phyloP scores from a whole-genome alignment of 352 stramenopile species.

The Globisporangium lucens region DNA sequence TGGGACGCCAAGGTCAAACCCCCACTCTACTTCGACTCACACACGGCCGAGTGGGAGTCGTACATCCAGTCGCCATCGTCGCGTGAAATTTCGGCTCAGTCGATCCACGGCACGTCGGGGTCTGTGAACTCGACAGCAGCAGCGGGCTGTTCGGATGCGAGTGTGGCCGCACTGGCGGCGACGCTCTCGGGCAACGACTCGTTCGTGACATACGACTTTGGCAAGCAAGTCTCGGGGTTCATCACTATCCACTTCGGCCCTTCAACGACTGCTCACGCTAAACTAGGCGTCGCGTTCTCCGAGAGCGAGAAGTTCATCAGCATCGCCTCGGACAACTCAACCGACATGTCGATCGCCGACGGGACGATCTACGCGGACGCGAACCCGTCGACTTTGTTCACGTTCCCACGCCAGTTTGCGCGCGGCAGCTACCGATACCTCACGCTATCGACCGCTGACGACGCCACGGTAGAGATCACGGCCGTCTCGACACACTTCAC shows the following conservation, averaged over 20 bases:
- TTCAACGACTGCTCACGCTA: neutral
- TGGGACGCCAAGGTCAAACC: neutral
- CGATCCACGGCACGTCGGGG: neutral
- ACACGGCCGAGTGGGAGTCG: neutral
- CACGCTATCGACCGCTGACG: neutral
- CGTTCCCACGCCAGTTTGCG: neutral
- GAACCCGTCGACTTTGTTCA: conserved; percentile 8
- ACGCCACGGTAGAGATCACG: neutral
- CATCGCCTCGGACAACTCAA: conserved; percentile 32
- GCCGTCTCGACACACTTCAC: neutral
- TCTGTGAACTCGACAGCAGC: neutral
- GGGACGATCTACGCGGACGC: conserved; percentile 35
- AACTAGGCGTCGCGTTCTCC: conserved; percentile 21
- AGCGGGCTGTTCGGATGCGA: neutral
- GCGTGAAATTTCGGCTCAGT: neutral
- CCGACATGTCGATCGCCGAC: conserved; percentile 31
- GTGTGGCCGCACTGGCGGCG: neutral
- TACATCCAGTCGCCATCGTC: conserved; percentile 1
- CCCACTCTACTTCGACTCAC: neutral
- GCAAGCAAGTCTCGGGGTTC: conserved; percentile 26
- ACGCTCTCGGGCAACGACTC: conserved; percentile 30
- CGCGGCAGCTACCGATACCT: conserved; percentile 1
- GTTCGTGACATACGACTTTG: conserved; percentile 37
- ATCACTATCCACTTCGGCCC: conserved; percentile 31
- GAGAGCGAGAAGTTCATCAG: conserved; percentile 32